Conservation (phyloP, 345 rosid species). For the Noccaea bulbosa region DNA sequence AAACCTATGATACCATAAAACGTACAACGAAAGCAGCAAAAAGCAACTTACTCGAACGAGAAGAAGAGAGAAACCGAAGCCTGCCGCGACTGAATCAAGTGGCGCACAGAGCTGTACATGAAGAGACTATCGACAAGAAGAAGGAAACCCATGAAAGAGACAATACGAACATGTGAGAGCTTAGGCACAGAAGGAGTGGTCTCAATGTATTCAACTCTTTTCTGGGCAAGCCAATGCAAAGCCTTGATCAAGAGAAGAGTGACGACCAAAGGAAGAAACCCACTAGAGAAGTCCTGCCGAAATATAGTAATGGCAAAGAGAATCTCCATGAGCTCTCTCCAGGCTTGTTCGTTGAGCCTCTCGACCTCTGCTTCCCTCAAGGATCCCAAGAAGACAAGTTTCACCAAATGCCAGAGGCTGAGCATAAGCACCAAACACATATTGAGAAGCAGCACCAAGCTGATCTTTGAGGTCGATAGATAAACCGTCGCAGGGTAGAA, state of each 20-base stretch:
- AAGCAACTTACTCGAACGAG: conserved; percentile 79
- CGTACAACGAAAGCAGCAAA: not conserved
- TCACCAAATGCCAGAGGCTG: conserved; percentile 78
- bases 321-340: conserved; percentile 97
- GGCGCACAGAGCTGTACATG: conserved; percentile 68
- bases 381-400: conserved; percentile 79
- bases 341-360: conserved; percentile 90
- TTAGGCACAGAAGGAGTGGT: conserved; percentile 82
- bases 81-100: conserved; percentile 65
- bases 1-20: not conserved
- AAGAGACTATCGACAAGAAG: conserved; percentile 73
- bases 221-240: conserved; percentile 96
- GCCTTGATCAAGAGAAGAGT: conserved; percentile 79
- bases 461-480: conserved; percentile 86
- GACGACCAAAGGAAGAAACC: conserved; percentile 85
- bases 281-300: conserved; percentile 86
- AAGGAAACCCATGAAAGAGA: conserved; percentile 85
- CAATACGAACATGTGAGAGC: conserved; percentile 72
- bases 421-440: conserved; percentile 90
- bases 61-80: conserved; percentile 94
- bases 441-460: conserved; percentile 81
- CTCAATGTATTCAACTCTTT: conserved; percentile 95
- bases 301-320: conserved; percentile 95
- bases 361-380: conserved; percentile 96
- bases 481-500: conserved; percentile 90